Base-by-base conservation (phyloP, 1,139 yeast genomes). In the Pichia sp. region DNA sequence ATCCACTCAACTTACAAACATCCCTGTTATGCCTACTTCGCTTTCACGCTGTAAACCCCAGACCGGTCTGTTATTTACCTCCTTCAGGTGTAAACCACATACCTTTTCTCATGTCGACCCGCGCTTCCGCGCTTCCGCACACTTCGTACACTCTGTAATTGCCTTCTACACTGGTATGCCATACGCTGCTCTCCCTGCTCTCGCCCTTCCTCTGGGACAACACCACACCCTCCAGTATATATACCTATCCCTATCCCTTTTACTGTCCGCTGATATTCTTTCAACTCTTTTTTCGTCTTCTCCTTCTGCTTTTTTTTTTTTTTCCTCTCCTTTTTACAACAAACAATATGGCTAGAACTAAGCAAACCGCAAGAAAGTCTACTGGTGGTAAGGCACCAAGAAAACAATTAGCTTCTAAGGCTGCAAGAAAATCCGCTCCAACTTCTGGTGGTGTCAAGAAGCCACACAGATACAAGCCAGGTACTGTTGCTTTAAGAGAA, bases 351-450 rank as follows among this genome's bases (percentile, higher is more conserved):
- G 96, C 96, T 69, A 88, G 96, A 84, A 88, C 96, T 55, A 88
- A 89, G 75, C 95, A 89, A 78, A 88, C 96, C 56, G 96, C 96
- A 65, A 86, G 96, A 82, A 88, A 88, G 73, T 87, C 96, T 60
- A 87, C 96, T 64, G 96, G 96, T 82, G 97, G 97, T 76, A 89
- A 89, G 72, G 96, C 96, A 54, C 97, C 97, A 78, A 86, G 97
- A 83, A 89, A 89, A 78, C 96, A 88, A 74, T 79, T 89, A 65
- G 96, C 97, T 63, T 88, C 96, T 57, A 89, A 89, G 83, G 96
- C 96, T 62, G 96, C 97, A 60, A 84, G 97, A 80, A 89, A 89
- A 74, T 88, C 97, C 46, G 96, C 96, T 47, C 91, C 94, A 75
- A 76, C 95, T 54, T 80, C 96, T 54, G 96, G 96, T 69, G 97